A percentile compares a stretch with the other conserved stretches of the same genome.
phyloP scores from a whole-genome alignment of 1,139 yeast genomes.

The Candida sanyaensis region DNA sequence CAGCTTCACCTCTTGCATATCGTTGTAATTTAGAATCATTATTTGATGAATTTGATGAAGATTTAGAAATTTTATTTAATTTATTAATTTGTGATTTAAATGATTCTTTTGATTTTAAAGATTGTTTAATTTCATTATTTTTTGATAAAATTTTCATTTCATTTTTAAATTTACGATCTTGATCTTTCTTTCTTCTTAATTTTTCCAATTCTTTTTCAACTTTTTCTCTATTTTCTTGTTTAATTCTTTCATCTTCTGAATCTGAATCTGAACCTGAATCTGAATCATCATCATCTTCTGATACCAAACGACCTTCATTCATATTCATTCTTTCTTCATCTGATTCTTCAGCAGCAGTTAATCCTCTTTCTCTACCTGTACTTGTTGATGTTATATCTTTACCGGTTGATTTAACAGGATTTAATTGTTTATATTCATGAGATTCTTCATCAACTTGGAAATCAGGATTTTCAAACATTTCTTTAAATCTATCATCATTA shows the following conservation, averaged over 20 bases:
- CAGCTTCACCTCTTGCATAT: slow-evolving; percentile 85
- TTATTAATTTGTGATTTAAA: slow-evolving; percentile 64
- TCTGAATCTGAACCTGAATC: slow-evolving; percentile 12
- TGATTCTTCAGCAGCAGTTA: slow-evolving; percentile 88
- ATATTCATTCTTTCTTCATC: slow-evolving; percentile 66
- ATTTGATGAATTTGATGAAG: slow-evolving; percentile 22
- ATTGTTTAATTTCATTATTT: slow-evolving; percentile 25
- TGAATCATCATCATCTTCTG: slow-evolving; percentile 23
- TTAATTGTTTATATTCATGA: slow-evolving; percentile 89
- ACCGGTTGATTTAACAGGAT: slow-evolving; percentile 61
- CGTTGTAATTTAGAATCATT: slow-evolving; percentile 59
- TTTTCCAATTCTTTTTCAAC: slow-evolving; percentile 53
- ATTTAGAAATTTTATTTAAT: slow-evolving; percentile 38
- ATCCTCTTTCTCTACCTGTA: slow-evolving; percentile 51
- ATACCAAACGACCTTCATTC: slow-evolving; percentile 24
- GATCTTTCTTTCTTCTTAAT: slow-evolving; percentile 49
- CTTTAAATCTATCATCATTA: slow-evolving; percentile 84
- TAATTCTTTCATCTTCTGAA: slow-evolving; percentile 34
- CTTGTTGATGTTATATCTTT: slow-evolving; percentile 42
- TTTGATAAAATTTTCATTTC: slow-evolving; percentile 57
- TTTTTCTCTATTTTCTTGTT: slow-evolving; percentile 33
- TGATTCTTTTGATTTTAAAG: slow-evolving; percentile 33
- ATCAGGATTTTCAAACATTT: slow-evolving; percentile 92
- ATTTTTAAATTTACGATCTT: slow-evolving; percentile 56
- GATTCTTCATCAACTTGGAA: slow-evolving; percentile 86